Percentiles rank a stretch among this genome's conserved stretches.
Conservation (phyloP, 495 filamentous ascomycete species). For the Trichoderma orchidacearum region DNA sequence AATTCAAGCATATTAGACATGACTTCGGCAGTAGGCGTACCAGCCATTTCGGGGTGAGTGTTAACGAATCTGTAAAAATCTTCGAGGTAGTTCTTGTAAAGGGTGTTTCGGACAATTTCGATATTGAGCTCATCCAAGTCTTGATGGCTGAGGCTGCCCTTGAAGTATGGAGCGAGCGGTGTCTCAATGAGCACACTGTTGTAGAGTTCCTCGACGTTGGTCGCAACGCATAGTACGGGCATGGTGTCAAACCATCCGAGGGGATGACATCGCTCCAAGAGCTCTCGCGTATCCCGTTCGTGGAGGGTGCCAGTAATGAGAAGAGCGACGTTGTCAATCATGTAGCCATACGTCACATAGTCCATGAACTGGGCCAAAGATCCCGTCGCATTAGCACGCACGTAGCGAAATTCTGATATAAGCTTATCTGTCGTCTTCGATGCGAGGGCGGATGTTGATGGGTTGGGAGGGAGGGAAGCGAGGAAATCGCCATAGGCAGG, state of each 20-base stretch:
- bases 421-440: constrained; percentile 96
- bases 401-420: constrained; percentile 91
- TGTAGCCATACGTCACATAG: constrained; percentile 96
- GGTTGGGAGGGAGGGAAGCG: constrained; percentile 83
- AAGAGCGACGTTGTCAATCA: constrained; percentile 99
- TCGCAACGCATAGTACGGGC: constrained; percentile 93
- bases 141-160: constrained; percentile 82
- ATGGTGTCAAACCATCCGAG: constrained; percentile 98
- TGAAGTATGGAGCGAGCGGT: constrained; percentile 92
- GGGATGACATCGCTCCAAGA: constrained; percentile 91
- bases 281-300: constrained; percentile 91
- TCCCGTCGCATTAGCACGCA: constrained; percentile 82
- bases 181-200: constrained; percentile 96
- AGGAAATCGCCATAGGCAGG: constrained; percentile 98
- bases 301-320: constrained; percentile 97
- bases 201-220: constrained; percentile 96
- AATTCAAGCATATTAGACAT: constrained; percentile 94
- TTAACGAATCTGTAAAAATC: constrained; percentile 92
- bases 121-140: constrained; percentile 99
- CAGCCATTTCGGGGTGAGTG: constrained; percentile 66
- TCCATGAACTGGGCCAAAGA: constrained; percentile 88
- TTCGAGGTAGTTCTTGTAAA: constrained; percentile 99
- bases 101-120: constrained; percentile 94
- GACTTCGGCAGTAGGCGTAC: constrained; percentile 81
- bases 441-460: constrained; percentile 88